These are phyloP conservation scores for Ricinus communis DNA, from an alignment of 345 rosid species.

Conservation along the genomic window DNA sequence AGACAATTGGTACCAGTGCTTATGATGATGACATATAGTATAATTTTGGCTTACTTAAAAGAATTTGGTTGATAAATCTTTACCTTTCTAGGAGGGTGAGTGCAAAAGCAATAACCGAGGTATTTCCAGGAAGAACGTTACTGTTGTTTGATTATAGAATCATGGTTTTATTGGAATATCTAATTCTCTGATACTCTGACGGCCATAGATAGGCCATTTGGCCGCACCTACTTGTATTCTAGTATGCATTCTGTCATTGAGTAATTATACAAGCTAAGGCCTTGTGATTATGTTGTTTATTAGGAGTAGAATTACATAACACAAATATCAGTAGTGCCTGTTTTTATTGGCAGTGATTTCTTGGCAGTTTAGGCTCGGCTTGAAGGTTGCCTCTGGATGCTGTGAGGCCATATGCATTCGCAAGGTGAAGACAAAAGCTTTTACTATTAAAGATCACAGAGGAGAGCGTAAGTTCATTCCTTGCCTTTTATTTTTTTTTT, in stretches of 20 bases:
- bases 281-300: not conserved
- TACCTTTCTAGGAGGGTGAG: no score
- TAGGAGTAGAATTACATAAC: not conserved
- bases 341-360: not conserved
- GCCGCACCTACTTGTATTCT: not conserved
- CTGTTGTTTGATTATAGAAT: no score
- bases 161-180: no score
- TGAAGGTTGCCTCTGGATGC: constrained; percentile 69
- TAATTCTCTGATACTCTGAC: no score
- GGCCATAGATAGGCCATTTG: not conserved
- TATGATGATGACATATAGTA: no score
- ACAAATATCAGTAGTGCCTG: no score
- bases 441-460: constrained; percentile 92
- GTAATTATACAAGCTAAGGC: not conserved
- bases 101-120: no score
- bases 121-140: no score
- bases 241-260: not conserved
- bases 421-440: constrained; percentile 97
- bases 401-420: constrained; percentile 78
- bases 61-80: no score
- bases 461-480: constrained; percentile 70
- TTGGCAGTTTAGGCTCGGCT: constrained; percentile 88
- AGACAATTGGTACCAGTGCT: no score
- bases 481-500: not conserved
- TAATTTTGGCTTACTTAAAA: no score